These are phyloP conservation scores for Bolboschoenus planiculmis DNA, from an alignment of 176 grass and related monocot genomes.

Conservation along the genomic window DNA sequence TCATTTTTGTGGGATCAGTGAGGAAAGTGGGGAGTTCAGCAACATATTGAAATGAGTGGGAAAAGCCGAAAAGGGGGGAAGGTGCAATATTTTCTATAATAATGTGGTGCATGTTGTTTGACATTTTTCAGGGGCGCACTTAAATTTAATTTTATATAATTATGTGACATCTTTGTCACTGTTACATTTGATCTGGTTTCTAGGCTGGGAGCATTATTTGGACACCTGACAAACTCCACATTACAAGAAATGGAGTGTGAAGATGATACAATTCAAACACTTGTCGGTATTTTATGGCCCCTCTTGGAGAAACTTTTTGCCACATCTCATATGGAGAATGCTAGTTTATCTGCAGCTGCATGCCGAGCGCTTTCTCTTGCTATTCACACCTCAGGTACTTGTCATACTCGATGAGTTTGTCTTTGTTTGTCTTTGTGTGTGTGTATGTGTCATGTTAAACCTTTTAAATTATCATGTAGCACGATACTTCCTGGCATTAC, in stretches of 20 bases:
- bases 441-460: background rate
- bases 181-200: constrained; percentile 22
- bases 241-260: constrained; percentile 40
- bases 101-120: background rate
- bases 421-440: background rate
- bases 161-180: constrained; percentile 4
- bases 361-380: constrained; percentile 82
- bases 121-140: background rate
- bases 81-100: background rate
- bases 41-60: background rate
- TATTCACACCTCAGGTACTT: constrained; percentile 73
- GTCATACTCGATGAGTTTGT: background rate
- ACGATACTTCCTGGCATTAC: constrained; percentile 31
- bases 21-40: background rate
- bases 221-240: constrained; percentile 41
- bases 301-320: constrained; percentile 78
- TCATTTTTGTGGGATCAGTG: background rate
- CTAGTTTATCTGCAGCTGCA: constrained; percentile 62
- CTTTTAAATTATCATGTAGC: constrained; percentile 16
- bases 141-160: background rate
- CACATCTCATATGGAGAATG: constrained; percentile 81
- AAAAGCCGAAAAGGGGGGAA: background rate
- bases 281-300: constrained; percentile 84
- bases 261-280: constrained; percentile 56
- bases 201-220: constrained; percentile 85